Evolutionary conservation across 495 filamentous ascomycete genomes (phyloP).

Genomic region (Usnea hakonensis): DNA sequence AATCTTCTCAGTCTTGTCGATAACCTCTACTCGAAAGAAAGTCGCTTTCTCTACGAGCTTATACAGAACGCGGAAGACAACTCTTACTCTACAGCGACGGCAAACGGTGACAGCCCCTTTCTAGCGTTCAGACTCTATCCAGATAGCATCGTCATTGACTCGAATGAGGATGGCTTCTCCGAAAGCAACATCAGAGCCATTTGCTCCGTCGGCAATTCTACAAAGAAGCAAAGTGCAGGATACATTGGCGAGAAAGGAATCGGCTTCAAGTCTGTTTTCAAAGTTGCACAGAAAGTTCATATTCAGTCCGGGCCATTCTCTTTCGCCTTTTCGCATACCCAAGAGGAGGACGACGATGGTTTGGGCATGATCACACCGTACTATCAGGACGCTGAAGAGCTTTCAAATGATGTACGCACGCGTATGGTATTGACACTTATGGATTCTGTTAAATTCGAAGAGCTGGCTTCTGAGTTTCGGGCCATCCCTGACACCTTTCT

Average conservation of each 20-base stretch:
- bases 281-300: constrained; percentile 37
- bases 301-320: constrained; percentile 42
- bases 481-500: constrained; percentile 5
- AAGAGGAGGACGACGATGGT: background rate
- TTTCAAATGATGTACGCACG: constrained; percentile 1
- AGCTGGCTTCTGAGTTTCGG: background rate
- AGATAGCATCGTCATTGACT: constrained; percentile 33
- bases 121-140: constrained; percentile 31
- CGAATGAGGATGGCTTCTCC: constrained; percentile 41
- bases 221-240: constrained; percentile 31
- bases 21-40: constrained; percentile 34
- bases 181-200: constrained; percentile 31
- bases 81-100: constrained; percentile 16
- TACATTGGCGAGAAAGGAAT: constrained; percentile 47
- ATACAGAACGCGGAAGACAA: constrained; percentile 42
- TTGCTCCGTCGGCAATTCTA: constrained; percentile 20
- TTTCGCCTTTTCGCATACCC: constrained; percentile 32
- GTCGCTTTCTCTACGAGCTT: constrained; percentile 35
- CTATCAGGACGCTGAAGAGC: background rate
- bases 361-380: constrained; percentile 8
- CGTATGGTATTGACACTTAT: background rate
- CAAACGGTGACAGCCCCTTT: constrained; percentile 21
- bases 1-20: constrained; percentile 28
- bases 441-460: background rate
- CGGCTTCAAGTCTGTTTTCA: constrained; percentile 49